phyloP scores from a whole-genome alignment of 306 rosid species.

The Cucurbita ficifolia region DNA sequence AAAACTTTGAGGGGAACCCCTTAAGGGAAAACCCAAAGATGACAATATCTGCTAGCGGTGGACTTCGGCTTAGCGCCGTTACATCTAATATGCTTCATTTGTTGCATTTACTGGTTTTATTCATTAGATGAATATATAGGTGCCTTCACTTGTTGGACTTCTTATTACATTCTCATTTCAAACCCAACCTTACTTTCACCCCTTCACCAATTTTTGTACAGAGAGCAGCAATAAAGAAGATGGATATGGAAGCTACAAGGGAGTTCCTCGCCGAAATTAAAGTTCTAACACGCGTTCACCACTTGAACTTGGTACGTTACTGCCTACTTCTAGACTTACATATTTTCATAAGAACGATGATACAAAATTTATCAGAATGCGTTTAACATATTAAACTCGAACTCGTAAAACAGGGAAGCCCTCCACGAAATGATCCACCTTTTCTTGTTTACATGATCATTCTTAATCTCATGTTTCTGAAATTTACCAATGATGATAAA shows the following conservation, averaged over 20 bases:
- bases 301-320: conserved; percentile 63
- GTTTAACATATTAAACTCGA: not conserved
- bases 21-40: too few species aligned
- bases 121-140: not conserved
- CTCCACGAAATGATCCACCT: not conserved
- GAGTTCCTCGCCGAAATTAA: conserved; percentile 79
- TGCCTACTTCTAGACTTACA: not conserved
- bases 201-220: conserved; percentile 14
- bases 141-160: not conserved
- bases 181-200: not conserved
- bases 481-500: not conserved
- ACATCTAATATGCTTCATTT: not conserved
- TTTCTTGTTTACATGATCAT: not conserved
- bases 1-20: too few species aligned
- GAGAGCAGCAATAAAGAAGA: conserved; percentile 87
- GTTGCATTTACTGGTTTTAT: not conserved
- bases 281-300: conserved; percentile 83
- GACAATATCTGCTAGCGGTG: too few species aligned
- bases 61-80: too few species aligned
- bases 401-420: not conserved
- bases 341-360: not conserved
- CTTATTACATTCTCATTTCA: not conserved
- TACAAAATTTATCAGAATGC: not conserved
- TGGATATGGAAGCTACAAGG: conserved; percentile 78
- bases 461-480: not conserved